These are phyloP conservation scores for Pseudocercospora fuligena DNA, from an alignment of 2,329 filamentous ascomycete species.

Conservation along the genomic window DNA sequence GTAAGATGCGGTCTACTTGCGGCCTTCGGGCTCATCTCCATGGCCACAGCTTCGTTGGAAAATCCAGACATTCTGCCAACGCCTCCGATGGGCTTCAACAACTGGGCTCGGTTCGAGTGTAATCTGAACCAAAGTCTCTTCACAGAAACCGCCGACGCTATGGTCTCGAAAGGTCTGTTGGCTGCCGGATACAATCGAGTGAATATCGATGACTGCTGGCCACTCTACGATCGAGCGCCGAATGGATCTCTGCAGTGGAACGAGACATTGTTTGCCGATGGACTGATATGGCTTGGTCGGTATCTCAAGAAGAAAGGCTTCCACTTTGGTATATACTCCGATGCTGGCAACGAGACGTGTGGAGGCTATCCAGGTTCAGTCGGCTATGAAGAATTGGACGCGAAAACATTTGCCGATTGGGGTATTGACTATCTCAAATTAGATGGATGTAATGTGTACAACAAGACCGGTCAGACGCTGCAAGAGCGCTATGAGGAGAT, in stretches of 20 bases:
- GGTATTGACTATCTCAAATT: constrained; percentile 63
- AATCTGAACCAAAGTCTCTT: constrained; percentile 6
- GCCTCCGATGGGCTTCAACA: constrained; percentile 15
- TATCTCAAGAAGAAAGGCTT: constrained; percentile 51
- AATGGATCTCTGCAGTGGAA: constrained; percentile 8
- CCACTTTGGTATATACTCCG: constrained; percentile 68
- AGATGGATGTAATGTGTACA: constrained; percentile 11
- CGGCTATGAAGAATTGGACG: constrained; percentile 63
- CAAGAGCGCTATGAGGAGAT: constrained; percentile 4
- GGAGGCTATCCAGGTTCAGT: constrained; percentile 62
- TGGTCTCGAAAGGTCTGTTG: constrained; percentile 57
- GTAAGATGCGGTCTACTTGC: background rate
- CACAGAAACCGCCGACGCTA: constrained; percentile 46
- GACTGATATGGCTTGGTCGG: constrained; percentile 61
- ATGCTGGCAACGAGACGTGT: constrained; percentile 51
- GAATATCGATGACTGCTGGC: constrained; percentile 66
- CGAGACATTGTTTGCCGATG: constrained; percentile 56
- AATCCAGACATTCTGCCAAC: background rate
- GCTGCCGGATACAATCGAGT: constrained; percentile 63
- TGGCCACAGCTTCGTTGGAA: background rate
- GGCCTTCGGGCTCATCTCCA: background rate
- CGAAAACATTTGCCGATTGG: constrained; percentile 62
- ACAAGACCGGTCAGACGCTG: background rate
- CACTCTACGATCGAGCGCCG: constrained; percentile 47
- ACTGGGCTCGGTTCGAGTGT: constrained; percentile 12